Conservation (phyloP, 2,329 filamentous ascomycete species). For the Ilyonectria destructans region DNA sequence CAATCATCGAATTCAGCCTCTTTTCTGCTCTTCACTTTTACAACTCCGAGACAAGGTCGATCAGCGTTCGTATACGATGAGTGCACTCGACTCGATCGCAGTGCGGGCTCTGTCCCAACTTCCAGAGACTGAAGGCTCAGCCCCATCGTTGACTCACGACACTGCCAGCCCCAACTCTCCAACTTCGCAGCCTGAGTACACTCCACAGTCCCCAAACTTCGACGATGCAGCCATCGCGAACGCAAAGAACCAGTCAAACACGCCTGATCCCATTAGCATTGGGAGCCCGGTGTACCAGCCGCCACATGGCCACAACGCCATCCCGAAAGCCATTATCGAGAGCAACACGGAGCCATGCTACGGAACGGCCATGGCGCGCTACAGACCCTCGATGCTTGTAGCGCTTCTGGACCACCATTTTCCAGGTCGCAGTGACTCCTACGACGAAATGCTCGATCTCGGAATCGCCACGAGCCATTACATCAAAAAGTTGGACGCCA, state of each 20-base stretch:
- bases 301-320: too few species aligned
- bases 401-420: conserved; percentile 6
- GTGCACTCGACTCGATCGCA: not conserved
- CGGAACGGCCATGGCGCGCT: not conserved
- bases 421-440: not conserved
- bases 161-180: not conserved
- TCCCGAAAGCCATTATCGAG: not conserved
- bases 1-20: not conserved
- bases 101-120: conserved; percentile 4
- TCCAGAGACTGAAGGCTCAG: not conserved
- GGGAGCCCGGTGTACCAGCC: not conserved
- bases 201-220: not conserved
- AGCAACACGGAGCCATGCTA: not conserved
- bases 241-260: not conserved
- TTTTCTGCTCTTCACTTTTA: too few species aligned
- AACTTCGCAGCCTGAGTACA: too few species aligned
- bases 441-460: conserved; percentile 1
- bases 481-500: not conserved
- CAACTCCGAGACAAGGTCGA: not conserved
- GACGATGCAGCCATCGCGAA: not conserved
- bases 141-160: not conserved
- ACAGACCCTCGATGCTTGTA: not conserved
- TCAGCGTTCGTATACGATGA: not conserved
- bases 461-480: not conserved
- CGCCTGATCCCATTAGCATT: conserved; percentile 1